Evolutionary conservation across 2,329 filamentous ascomycete genomes (phyloP), one percentile per base, ranked within the genome.

Genomic region (Colletotrichum lentis): DNA sequence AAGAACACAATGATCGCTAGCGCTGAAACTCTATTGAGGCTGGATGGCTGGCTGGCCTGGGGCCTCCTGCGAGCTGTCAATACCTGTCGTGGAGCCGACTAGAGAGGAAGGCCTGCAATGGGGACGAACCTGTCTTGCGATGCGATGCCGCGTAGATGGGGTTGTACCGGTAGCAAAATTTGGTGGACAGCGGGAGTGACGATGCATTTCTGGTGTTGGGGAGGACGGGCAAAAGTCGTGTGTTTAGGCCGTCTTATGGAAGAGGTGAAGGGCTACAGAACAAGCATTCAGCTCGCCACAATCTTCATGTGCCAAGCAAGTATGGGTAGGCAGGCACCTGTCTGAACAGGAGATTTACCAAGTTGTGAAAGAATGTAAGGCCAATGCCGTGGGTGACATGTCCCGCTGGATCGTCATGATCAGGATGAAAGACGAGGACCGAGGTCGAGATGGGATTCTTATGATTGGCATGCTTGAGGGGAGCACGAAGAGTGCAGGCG

Each of bases 61-160:
- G 11, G 22, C 47, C 35, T 49, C 54, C 55, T 66, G 37, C 62
- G 66, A 66, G 56, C 50, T 69, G 66, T 61, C 55, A 66, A 56
- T 43, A 20, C 53, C 62, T 66, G 55, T 43, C 8, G 55, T 61
- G 55, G 22, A 64, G 61, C 62, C 27, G 31, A 16, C 35, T 46
- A 35, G 50, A 24, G 65, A 54, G 46, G 31, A 41, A 27, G 50
- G 66, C 50, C 55, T 24, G 37, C 24, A 44, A 22, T 18, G 18
- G 27, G 46, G 27, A 52, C 3, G 24, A n/a, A 8, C 8, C 46
- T 31, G 37, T 20, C 18, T 35, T 54, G 55, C 24, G 27, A 47
- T 14, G 27, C 16, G 35, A 24, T 6, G 22, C 16, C 35, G 20
- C 37, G 10, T 18, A 22, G 57, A 50, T 18, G 46, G 27, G n/a